Base-by-base conservation (phyloP, 148 eudicot genomes). In the Camellia lanceoleosa region DNA sequence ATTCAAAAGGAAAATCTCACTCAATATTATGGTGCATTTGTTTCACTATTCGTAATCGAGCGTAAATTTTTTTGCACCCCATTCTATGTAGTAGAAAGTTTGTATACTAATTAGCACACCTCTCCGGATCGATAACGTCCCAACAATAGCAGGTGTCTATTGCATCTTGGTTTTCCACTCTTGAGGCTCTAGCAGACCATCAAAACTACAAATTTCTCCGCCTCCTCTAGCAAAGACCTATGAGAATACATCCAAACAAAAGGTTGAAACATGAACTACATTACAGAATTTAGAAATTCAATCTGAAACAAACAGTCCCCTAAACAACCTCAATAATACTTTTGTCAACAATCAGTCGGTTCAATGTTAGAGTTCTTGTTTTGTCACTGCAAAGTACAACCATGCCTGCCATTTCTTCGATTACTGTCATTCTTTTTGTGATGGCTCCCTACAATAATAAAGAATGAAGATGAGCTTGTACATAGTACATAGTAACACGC, bases 341-440 rank as follows among this genome's bases (percentile, higher is more conserved):
- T n/a, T n/a, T n/a, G n/a, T n/a, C n/a, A n/a, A n/a, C n/a, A n/a
- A n/a, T n/a, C n/a, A n/a, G n/a, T n/a, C n/a, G n/a, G n/a, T n/a
- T n/a, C n/a, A n/a, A n/a, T n/a, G n/a, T n/a, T n/a, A n/a, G n/a
- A n/a, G n/a, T n/a, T n/a, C n/a, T n/a, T n/a, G n/a, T n/a, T n/a
- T n/a, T n/a, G n/a, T n/a, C 87, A 78, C 89, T 87, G 82, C 89
- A 87, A 64, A 87, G 89, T 14, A 87, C 89, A 74, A 84, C 89
- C 89, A 87, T 83, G 9, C 88, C 88, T 6, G 88, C 88, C 88
- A 86, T 83, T 72, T 86, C 88, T 54, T 86, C 88, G n/a, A 87
- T 87, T 13, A 87, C 86, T 15, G 89, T 87, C 89, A 87, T 87
- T 80, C 89, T 78, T 62, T 87, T 87, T 49, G 87, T 87, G 82